Evolutionary conservation across 805 yeast species (phyloP), one percentile per base, ranked within the genome.

Genomic region (Wickerhamomyces mucosus): DNA sequence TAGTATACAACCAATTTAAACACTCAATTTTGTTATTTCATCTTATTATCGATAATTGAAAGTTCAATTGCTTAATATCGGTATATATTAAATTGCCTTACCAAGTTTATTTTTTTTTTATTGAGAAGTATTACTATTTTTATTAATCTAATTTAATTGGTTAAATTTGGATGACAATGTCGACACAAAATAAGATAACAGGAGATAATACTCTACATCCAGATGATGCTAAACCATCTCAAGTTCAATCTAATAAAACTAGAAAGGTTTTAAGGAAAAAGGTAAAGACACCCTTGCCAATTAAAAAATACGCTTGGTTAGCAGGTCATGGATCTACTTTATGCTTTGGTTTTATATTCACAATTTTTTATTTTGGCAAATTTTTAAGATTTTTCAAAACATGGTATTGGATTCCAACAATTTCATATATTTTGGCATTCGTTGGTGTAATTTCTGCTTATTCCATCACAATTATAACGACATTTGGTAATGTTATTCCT

Each of bases 401-500:
- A 39, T 61, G 57, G 47, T 64, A 43, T 32, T 66, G 44, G 53
- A 49, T 67, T 31, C 72, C 78, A 18, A 52, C 62, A n/a, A 50
- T 76, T 11, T 36, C 63, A 21, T 81, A 79, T 55, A 56, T 77
- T 38, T 40, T 75, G 25, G 50, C 79, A 6, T 56, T 80, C 12
- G 27, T 72, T 6, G 88, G 88, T 12, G 67, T 75, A 1, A 48
- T 70, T 22, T 32, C 58, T 10, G 63, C 86, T 4, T 67, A 74
- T 43, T 38, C 65, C 1, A 58, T 75, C 26, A 66, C 83, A 1
- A 59, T 73, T 32, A 45, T 67, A 20, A 77, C 78, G 28, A 73
- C 72, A 41, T 77, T 75, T 58, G 76, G 76, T 16, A 59, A 72
- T 14, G 58, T 63, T 18, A 62, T 67, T 32, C 94, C 94, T 6